Evolutionary conservation across 192 early-diverging fungal species (phyloP).

Genomic region (Dissophora ornata): DNA sequence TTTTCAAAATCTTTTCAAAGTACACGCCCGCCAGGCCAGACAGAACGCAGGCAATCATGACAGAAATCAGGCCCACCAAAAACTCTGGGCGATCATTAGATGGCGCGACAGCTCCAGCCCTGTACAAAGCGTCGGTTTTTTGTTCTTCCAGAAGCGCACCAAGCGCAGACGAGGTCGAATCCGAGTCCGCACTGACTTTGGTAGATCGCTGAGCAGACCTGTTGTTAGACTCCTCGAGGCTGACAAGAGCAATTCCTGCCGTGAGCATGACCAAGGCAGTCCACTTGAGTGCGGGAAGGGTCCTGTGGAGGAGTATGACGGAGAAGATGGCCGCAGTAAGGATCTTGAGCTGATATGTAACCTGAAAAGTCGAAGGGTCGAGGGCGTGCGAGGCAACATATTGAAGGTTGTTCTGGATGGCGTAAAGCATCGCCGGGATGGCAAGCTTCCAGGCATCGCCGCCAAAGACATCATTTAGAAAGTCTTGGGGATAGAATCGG

Average conservation of each 20-base stretch:
- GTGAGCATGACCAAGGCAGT: conserved; percentile 84
- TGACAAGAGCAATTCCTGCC: conserved; percentile 88
- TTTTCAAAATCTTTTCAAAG: conserved; percentile 99
- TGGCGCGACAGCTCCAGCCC: conserved; percentile 13
- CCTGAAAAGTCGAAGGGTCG: conserved; percentile 96
- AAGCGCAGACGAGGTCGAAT: conserved; percentile 19
- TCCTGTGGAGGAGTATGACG: conserved; percentile 81
- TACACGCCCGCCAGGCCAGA: conserved; percentile 98
- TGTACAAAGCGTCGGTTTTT: neutral
- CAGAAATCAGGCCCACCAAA: conserved; percentile 82
- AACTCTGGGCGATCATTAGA: conserved; percentile 55
- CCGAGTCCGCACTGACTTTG: conserved; percentile 14
- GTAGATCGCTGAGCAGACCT: conserved; percentile 8
- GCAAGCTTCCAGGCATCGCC: conserved; percentile 85
- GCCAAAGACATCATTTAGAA: conserved; percentile 65
- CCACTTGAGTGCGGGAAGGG: conserved; percentile 84
- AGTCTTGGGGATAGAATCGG: conserved; percentile 31
- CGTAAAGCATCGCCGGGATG: conserved; percentile 91
- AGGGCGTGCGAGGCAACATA: conserved; percentile 88
- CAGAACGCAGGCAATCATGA: conserved; percentile 85
- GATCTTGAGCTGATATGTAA: conserved; percentile 98
- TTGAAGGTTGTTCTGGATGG: conserved; percentile 97
- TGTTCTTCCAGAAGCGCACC: conserved; percentile 21
- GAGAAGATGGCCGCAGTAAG: conserved; percentile 95
- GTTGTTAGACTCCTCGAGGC: conserved; percentile 67